Percentiles rank a stretch among this genome's conserved stretches.
phyloP scores from a whole-genome alignment of 2,329 filamentous ascomycete species.

The Colletotrichum sp. region DNA sequence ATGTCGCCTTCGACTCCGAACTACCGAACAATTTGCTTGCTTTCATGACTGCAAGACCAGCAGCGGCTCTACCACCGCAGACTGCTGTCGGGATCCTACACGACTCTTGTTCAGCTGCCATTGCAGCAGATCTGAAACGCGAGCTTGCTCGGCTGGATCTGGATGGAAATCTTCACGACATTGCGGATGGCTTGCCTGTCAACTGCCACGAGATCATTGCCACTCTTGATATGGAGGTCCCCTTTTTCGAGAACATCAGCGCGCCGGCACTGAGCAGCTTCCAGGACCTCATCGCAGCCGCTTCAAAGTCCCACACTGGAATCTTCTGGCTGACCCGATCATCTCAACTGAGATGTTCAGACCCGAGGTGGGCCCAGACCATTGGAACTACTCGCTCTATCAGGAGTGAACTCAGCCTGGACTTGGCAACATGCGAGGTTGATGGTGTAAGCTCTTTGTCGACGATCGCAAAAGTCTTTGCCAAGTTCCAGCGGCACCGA shows the following conservation, averaged over 20 bases:
- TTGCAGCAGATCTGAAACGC: not conserved
- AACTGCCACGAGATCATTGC: slow-evolving; percentile 5
- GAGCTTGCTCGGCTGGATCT: not conserved
- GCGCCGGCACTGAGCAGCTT: slow-evolving; percentile 13
- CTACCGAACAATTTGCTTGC: slow-evolving; percentile 17
- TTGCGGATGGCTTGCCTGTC: not conserved
- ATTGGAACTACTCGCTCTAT: slow-evolving; percentile 26
- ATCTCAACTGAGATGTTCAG: slow-evolving; percentile 23
- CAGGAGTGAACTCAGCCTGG: slow-evolving; percentile 21
- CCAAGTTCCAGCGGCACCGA: not conserved
- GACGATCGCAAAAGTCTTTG: not conserved
- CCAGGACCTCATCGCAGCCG: slow-evolving; percentile 2
- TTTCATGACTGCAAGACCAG: not conserved
- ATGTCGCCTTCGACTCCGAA: slow-evolving; percentile 24
- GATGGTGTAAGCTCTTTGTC: not conserved
- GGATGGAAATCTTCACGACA: not conserved
- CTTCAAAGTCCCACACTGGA: not conserved
- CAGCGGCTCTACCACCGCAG: not conserved
- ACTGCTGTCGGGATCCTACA: not conserved
- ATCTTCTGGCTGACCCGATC: slow-evolving; percentile 29
- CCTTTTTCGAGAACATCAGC: slow-evolving; percentile 20
- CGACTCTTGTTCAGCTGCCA: not conserved
- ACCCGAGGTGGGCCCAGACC: slow-evolving; percentile 25
- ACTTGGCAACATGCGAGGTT: slow-evolving; percentile 8
- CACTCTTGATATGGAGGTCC: slow-evolving; percentile 21